Conservation (phyloP, 2,329 filamentous ascomycete species). For the Niveomyces coronatus region DNA sequence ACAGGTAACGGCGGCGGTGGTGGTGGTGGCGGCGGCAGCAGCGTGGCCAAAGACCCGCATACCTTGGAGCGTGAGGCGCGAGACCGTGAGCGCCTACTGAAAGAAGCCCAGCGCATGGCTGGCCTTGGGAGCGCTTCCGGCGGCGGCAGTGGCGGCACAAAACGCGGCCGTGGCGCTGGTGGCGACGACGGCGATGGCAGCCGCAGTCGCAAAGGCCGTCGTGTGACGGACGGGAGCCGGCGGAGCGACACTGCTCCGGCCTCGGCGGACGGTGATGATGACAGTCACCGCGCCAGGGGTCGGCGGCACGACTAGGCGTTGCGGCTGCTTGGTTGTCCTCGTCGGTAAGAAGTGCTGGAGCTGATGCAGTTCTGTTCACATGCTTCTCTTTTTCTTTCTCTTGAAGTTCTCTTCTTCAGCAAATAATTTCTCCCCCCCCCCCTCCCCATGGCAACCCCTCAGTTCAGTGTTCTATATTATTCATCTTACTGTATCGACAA, state of each 20-base stretch:
- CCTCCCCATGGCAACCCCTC: no score
- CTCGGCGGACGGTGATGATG: slow-evolving; percentile 37
- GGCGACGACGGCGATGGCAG: slow-evolving; percentile 25
- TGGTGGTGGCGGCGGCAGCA: slow-evolving; percentile 14
- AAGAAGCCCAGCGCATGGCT: slow-evolving; percentile 57
- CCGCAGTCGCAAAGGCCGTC: slow-evolving; percentile 28
- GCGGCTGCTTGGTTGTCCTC: slow-evolving; percentile 1
- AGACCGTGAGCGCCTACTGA: slow-evolving; percentile 54
- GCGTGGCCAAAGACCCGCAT: slow-evolving; percentile 44
- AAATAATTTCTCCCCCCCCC: no score
- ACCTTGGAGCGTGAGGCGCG: slow-evolving; percentile 59
- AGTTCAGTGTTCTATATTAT: no score
- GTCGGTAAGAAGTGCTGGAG: no score
- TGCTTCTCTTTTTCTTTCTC: no score
- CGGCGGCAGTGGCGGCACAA: slow-evolving; percentile 33
- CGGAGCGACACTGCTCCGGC: slow-evolving; percentile 36
- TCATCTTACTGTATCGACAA: no score
- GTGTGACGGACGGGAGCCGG: slow-evolving; percentile 22
- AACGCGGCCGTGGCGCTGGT: slow-evolving; percentile 35
- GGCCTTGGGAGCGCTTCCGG: slow-evolving; percentile 37
- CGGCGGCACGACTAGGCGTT: slow-evolving; percentile 7
- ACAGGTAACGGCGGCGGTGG: slow-evolving; percentile 14
- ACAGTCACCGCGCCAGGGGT: neutral
- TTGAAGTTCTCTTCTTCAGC: no score
- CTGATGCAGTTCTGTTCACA: no score